A percentile compares a stretch with the other conserved stretches of the same genome.
Conservation (phyloP, 495 filamentous ascomycete species). For the Bacidia gigantensis region DNA sequence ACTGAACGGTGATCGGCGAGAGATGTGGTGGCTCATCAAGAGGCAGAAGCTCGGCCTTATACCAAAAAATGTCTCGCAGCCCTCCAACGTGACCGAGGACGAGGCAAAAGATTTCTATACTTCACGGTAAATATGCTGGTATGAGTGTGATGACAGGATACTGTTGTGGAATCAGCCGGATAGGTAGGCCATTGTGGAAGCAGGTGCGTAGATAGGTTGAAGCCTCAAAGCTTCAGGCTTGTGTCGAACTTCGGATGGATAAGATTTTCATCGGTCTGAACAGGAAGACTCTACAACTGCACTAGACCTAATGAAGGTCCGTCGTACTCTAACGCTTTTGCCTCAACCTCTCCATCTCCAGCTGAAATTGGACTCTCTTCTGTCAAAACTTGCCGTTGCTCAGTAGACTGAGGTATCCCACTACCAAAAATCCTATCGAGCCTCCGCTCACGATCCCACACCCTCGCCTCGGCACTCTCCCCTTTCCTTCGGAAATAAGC, state of each 20-base stretch:
- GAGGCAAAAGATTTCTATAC: conserved; percentile 49
- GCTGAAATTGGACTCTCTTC: too few relatives aligned
- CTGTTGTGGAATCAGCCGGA: too few relatives aligned
- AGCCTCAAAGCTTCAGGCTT: too few relatives aligned
- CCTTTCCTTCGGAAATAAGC: conserved; percentile 50
- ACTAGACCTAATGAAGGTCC: too few relatives aligned
- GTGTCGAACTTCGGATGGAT: too few relatives aligned
- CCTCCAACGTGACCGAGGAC: conserved; percentile 49
- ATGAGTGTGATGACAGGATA: not conserved
- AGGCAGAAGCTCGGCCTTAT: conserved; percentile 59
- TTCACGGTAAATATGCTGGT: not conserved
- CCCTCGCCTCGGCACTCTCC: conserved; percentile 26
- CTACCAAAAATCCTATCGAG: conserved; percentile 47
- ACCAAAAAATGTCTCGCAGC: conserved; percentile 42
- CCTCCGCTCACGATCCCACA: conserved; percentile 45
- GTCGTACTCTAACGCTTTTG: too few relatives aligned
- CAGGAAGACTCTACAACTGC: too few relatives aligned
- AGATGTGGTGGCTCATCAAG: conserved; percentile 69
- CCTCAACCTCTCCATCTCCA: not conserved
- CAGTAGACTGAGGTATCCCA: conserved; percentile 19
- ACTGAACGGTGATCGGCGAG: conserved; percentile 66
- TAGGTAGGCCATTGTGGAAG: too few relatives aligned
- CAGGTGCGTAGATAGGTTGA: too few relatives aligned
- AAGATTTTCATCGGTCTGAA: too few relatives aligned
- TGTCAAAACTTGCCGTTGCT: not conserved